Evolutionary conservation across 108 stramenopile genomes (phyloP).

Genomic region (Nitzschia inconspicua): DNA sequence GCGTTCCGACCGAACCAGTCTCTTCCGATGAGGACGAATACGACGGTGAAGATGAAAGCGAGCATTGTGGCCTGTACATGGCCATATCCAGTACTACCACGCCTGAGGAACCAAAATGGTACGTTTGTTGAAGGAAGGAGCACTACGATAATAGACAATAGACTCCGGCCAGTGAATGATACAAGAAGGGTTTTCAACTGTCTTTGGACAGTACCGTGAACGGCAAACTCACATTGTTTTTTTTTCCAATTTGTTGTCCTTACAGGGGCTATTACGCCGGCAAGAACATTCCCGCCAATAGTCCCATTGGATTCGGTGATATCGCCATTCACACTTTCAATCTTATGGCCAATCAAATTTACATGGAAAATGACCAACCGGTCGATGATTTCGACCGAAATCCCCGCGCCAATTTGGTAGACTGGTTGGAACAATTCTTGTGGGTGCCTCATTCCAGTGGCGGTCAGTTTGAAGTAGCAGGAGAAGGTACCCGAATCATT

Average conservation of each 20-base stretch:
- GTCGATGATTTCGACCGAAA: slow-evolving; percentile 15
- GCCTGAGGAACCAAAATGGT: slow-evolving; percentile 40
- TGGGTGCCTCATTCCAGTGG: slow-evolving; percentile 31
- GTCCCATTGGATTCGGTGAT: slow-evolving; percentile 31
- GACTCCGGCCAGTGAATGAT: no score
- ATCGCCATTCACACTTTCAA: slow-evolving; percentile 43
- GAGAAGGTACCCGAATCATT: slow-evolving; percentile 13
- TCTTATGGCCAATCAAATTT: slow-evolving; percentile 25
- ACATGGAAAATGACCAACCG: slow-evolving; percentile 3
- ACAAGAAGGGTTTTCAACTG: no score
- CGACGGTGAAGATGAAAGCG: background rate
- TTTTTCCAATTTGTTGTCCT: no score
- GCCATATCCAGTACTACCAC: slow-evolving; percentile 43
- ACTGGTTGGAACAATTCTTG: slow-evolving; percentile 44
- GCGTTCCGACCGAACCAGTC: no score
- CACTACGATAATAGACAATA: no score
- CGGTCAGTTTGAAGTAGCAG: slow-evolving; percentile 26
- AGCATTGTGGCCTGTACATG: slow-evolving; percentile 45
- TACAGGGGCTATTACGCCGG: no score
- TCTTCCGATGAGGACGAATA: background rate
- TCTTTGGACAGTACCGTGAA: no score
- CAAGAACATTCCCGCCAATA: slow-evolving; percentile 4
- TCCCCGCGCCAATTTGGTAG: slow-evolving; percentile 25
- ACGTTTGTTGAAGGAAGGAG: no score
- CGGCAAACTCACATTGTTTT: no score